Conservation (phyloP, 1,284 basidiomycete genomes). For the Malassezia slooffiae region DNA sequence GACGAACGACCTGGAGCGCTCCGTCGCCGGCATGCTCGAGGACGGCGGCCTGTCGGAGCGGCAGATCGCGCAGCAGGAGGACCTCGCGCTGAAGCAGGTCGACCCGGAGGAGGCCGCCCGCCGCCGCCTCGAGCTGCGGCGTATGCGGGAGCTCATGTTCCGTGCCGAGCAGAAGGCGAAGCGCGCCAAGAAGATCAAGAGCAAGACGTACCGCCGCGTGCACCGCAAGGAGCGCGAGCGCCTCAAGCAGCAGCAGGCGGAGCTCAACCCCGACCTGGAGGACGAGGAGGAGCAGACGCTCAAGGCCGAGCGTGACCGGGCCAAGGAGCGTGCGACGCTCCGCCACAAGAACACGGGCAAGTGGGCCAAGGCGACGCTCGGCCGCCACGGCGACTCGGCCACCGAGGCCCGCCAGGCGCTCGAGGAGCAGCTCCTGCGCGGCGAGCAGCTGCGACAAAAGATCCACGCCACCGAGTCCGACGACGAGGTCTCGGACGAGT, state of each 20-base stretch:
- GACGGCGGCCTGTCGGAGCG: constrained; percentile 51
- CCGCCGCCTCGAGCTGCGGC: constrained; percentile 67
- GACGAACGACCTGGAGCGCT: constrained; percentile 27
- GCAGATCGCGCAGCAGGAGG: constrained; percentile 64
- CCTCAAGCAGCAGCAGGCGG: constrained; percentile 50
- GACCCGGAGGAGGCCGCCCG: constrained; percentile 70
- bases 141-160: constrained; percentile 87
- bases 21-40: constrained; percentile 42
- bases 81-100: constrained; percentile 68
- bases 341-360: constrained; percentile 46
- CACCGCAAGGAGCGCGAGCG: constrained; percentile 63
- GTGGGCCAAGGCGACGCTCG: constrained; percentile 37
- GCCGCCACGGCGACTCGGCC: constrained; percentile 21
- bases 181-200: constrained; percentile 87
- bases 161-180: constrained; percentile 83
- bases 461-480: constrained; percentile 25
- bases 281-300: constrained; percentile 52
- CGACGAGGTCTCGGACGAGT: constrained; percentile 9
- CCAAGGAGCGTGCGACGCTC: constrained; percentile 39
- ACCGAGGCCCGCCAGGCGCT: constrained; percentile 33
- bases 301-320: constrained; percentile 59
- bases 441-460: constrained; percentile 24
- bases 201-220: constrained; percentile 78
- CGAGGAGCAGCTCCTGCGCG: constrained; percentile 30
- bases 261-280: constrained; percentile 38